Conservation (phyloP, 495 filamentous ascomycete species). For the Neurospora tetrasperma region DNA sequence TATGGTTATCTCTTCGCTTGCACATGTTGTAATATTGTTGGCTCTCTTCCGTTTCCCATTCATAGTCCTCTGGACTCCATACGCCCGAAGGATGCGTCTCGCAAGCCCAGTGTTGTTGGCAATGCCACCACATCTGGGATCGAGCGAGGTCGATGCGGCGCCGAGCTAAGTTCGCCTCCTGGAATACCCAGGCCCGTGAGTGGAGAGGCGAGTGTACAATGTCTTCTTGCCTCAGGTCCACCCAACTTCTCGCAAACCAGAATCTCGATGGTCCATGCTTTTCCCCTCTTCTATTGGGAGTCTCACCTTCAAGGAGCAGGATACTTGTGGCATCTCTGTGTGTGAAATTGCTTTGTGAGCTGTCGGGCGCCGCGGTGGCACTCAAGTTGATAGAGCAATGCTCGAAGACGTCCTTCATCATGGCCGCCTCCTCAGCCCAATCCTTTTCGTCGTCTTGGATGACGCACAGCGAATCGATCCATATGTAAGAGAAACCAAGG, state of each 20-base stretch:
- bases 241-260: background rate
- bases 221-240: background rate
- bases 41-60: background rate
- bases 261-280: background rate
- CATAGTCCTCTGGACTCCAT: background rate
- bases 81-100: background rate
- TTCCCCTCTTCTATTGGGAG: fast-evolving
- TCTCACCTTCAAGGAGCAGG: background rate
- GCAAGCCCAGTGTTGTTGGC: background rate
- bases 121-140: background rate
- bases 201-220: background rate
- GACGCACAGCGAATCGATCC: background rate
- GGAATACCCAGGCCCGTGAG: background rate
- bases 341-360: background rate
- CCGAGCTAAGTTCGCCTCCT: background rate
- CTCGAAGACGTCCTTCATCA: background rate
- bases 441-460: background rate
- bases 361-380: background rate
- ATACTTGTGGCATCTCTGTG: background rate
- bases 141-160: background rate
- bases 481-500: background rate
- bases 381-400: background rate
- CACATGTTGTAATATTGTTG: background rate
- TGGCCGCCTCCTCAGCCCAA: background rate
- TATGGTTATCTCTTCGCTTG: background rate